Evolutionary conservation across 2,329 filamentous ascomycete species (phyloP), one percentile per base, ranked within the genome.

Genomic region (Fusarium marasasianum): DNA sequence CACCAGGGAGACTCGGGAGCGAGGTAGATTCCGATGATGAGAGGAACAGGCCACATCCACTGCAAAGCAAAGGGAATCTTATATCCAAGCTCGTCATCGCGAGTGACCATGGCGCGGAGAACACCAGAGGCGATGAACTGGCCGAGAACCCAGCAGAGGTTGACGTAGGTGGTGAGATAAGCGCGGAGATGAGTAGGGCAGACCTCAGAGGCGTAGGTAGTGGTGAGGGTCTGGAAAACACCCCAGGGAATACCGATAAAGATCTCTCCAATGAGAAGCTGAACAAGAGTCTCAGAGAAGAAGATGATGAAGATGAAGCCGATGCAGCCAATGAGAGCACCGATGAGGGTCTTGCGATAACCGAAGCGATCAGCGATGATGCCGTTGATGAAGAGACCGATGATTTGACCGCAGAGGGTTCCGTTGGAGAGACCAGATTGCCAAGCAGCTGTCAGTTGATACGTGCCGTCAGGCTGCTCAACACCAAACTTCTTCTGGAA

Each of bases 1-100:
- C 84, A 87, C 85, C 86, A 88, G 3, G 86, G 86, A 6, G 84
- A 86, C 69, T 88, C 86, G 2, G 86, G 86, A 8, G 85, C 84
- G 22, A 87, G 82, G 51, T 80, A 78, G 54, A 85, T 82, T 24
- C 81, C 82, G 3, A 86, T 74, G 14, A 86, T 78, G 5, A 88
- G 79, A 3, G 85, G 85, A 2, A 86, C 76, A 1, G 85, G 84
- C 83, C 85, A 88, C 33, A 84, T 76, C 86, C 86, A 88, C 76
- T 88, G 86, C 1, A 87, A 71, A 2, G 82, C 86, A 64, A 86
- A 88, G 3, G 86, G 86, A 10, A 88, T 86, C 43, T 83, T 82
- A 76, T 85, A 88, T 0, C 82, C 83, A 83, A 83, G 86, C 65
- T 87, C 65, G 17, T 83, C 82, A 3, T 75, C 72, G 20, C 81